Evolutionary conservation across 163 green algal genomes (phyloP).

Genomic region (Chlorella variabilis): DNA sequence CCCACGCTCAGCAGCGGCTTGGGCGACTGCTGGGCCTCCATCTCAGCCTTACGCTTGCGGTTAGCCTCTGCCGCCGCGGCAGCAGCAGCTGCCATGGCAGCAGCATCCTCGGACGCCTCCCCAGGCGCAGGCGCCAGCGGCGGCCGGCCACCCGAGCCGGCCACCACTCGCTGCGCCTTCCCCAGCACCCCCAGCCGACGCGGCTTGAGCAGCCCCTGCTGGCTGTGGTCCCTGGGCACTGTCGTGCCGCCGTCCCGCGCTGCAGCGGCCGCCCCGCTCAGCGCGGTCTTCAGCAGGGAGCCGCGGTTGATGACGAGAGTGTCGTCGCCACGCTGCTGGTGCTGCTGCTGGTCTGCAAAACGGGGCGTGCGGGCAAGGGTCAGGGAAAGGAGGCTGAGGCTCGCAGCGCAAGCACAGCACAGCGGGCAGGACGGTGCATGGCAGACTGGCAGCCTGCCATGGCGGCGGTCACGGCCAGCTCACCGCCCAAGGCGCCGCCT

Average conservation of each 20-base stretch:
- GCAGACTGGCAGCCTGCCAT: no score
- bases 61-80: conserved; percentile 5
- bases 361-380: background rate
- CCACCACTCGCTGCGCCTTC: conserved; percentile 37
- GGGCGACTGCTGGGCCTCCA: conserved; percentile 32
- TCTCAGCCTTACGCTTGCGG: conserved; percentile 57
- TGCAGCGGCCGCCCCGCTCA: background rate
- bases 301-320: conserved; percentile 31
- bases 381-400: background rate
- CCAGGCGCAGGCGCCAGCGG: background rate
- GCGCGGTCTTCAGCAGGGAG: background rate
- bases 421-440: no score
- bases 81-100: background rate
- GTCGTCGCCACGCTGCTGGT: conserved; percentile 7
- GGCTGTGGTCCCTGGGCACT: background rate
- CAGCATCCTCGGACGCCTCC: background rate
- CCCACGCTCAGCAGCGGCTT: conserved; percentile 25
- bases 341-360: background rate
- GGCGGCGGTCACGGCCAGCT: no score
- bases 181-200: conserved; percentile 31
- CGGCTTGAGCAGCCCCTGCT: conserved; percentile 19
- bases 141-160: conserved; percentile 10
- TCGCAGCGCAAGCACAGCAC: no score
- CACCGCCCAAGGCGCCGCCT: no score
- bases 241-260: background rate